These are phyloP conservation scores for Sporothrix globosa DNA, from an alignment of 2,329 filamentous ascomycete species.

Conservation along the genomic window DNA sequence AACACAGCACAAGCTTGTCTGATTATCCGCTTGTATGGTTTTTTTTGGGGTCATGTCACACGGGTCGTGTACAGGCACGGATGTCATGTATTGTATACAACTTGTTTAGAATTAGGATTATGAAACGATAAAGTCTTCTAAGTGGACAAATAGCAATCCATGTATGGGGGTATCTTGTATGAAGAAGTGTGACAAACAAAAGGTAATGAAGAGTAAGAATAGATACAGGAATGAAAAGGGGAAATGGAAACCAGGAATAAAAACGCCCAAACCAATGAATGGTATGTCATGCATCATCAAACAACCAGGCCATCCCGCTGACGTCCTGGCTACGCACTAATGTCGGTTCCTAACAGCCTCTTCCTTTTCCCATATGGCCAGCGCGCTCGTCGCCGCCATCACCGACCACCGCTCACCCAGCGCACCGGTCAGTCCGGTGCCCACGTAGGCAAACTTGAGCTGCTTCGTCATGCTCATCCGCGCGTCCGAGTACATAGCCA, in stretches of 20 bases:
- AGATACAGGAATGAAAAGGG: neutral
- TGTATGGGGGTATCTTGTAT: slow-evolving; percentile 27
- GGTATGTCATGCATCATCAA: too few species aligned
- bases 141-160: neutral
- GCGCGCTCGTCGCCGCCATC: slow-evolving; percentile 48
- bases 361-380: slow-evolving; percentile 42
- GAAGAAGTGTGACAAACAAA: neutral
- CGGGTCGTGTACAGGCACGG: neutral
- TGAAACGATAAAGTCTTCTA: neutral
- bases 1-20: slow-evolving; percentile 13
- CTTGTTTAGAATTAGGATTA: neutral
- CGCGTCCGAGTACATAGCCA: slow-evolving; percentile 47
- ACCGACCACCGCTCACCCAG: slow-evolving; percentile 50
- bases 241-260: neutral
- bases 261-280: neutral
- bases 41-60: neutral
- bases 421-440: slow-evolving; percentile 45
- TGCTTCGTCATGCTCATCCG: slow-evolving; percentile 43
- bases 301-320: neutral
- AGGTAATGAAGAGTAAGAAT: neutral
- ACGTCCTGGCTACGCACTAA: neutral
- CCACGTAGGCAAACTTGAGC: slow-evolving; percentile 48
- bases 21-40: neutral
- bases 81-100: neutral
- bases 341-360: slow-evolving; percentile 25